Base-by-base conservation (phyloP, 257 asterid species). In the Striga asiatica region DNA sequence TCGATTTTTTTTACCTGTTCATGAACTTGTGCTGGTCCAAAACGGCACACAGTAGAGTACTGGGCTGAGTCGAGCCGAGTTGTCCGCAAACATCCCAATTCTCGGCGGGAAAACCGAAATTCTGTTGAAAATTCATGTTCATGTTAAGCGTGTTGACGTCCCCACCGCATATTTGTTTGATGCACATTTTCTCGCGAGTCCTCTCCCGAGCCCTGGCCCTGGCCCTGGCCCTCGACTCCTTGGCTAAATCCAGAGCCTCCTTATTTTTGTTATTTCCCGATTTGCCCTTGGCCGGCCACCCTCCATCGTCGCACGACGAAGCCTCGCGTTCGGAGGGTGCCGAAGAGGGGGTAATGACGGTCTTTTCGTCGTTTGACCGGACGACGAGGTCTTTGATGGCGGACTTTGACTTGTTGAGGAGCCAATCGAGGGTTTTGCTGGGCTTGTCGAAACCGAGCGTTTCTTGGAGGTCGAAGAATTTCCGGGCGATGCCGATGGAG, bases 131-230 rank as follows among this genome's bases (percentile, higher is more conserved):
- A n/a, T n/a, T n/a, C n/a, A n/a, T n/a, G n/a, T n/a, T n/a, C n/a
- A n/a, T n/a, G n/a, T n/a, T n/a, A n/a, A n/a, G n/a, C n/a, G n/a
- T n/a, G n/a, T n/a, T n/a, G n/a, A n/a, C n/a, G n/a, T n/a, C 68
- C 48, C 37, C 34, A 29, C 23, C 49, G 58, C n/a, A n/a, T n/a
- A n/a, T n/a, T 22, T 41, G 49, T 11, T 41, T 41, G 48, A 41
- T 41, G 48, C 48, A 41, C 71, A 55, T 61, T 61, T 85, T 85
- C 73, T 73, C 81, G 10, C 74, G 76, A 0, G 98, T 83, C 64
- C 96, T 79, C 69, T 81, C 96, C 54, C 98, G 78, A n/a, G 98
- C 98, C 72, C 94, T 83, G 12, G 81, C 94, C 67, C 96, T 79
- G 3, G 97, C 97, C 56, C 76, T 89, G 7, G 80, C 84, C 74